phyloP scores from a whole-genome alignment of 2,329 filamentous ascomycete genomes.

The Canariomyces notabilis region DNA sequence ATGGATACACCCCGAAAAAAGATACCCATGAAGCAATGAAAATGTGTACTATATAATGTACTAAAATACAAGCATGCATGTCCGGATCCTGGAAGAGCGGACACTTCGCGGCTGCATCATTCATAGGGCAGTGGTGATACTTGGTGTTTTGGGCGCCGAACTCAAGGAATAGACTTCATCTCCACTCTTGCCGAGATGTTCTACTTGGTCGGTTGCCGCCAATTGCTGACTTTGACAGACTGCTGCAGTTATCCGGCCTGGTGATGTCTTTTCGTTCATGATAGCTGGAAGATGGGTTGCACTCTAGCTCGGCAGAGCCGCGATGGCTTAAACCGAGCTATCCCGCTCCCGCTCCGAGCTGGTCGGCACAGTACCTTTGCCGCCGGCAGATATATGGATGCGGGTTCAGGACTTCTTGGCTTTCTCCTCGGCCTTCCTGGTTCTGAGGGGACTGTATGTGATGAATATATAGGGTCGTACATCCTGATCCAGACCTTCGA shows the following conservation, averaged over 20 bases:
- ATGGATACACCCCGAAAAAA: slow-evolving; percentile 21
- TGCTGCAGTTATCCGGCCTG: neutral
- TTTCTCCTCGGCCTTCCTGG: no score
- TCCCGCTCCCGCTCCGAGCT: no score
- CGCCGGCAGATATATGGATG: no score
- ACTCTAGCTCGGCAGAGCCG: no score
- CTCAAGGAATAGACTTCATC: slow-evolving; percentile 8
- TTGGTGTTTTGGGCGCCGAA: neutral
- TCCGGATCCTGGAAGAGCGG: slow-evolving; percentile 7
- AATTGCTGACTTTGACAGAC: neutral
- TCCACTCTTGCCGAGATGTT: slow-evolving; percentile 4
- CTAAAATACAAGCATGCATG: slow-evolving; percentile 22
- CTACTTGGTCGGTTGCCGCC: neutral
- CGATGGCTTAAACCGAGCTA: no score
- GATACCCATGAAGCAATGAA: slow-evolving; percentile 26
- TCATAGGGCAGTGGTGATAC: slow-evolving; percentile 21
- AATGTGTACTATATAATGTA: slow-evolving; percentile 28
- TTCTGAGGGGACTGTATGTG: no score
- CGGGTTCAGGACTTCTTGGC: no score
- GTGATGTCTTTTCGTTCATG: neutral
- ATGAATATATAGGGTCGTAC: no score
- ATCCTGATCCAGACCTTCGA: no score
- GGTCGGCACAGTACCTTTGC: no score
- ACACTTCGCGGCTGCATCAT: slow-evolving; percentile 3
- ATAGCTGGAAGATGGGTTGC: no score